phyloP scores from a whole-genome alignment of 176 grass and related monocot genomes.

The Eragrostis nindensis region DNA sequence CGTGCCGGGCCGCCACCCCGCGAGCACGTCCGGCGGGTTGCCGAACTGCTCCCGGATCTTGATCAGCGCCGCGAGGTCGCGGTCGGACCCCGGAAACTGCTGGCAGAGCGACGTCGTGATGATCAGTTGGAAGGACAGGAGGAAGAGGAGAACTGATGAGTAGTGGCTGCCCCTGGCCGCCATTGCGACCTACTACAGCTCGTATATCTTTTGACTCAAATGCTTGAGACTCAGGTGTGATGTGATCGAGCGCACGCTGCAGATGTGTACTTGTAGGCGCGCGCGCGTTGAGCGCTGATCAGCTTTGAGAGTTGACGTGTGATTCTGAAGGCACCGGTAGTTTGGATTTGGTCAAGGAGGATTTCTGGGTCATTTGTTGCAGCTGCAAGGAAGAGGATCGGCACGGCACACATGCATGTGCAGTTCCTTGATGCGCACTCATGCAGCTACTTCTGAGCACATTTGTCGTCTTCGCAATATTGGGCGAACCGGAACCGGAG shows the following conservation, averaged over 20 bases:
- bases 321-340: too few species aligned
- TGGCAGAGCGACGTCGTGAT: constrained; percentile 7
- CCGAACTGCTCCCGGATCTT: constrained; percentile 52
- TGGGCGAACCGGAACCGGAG: too few species aligned
- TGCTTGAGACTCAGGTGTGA: background rate
- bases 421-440: too few species aligned
- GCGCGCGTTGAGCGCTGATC: background rate
- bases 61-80: constrained; percentile 19
- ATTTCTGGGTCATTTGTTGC: too few species aligned
- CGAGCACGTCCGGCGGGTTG: constrained; percentile 10
- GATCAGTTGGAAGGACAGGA: background rate
- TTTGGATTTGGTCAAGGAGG: constrained; percentile 18
- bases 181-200: too few species aligned
- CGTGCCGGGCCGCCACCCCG: too few species aligned
- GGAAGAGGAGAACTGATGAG: background rate
- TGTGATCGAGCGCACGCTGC: background rate
- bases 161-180: background rate
- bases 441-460: too few species aligned
- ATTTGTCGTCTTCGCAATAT: too few species aligned
- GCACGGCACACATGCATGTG: too few species aligned
- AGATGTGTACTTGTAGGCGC: background rate
- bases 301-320: background rate
- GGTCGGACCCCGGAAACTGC: background rate
- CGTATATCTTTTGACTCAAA: too few species aligned
- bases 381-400: too few species aligned